Percentiles rank a stretch among this genome's conserved stretches.
Evolutionary conservation across 176 grass and related monocot genomes (phyloP).

Genomic region (Lolium multiflorum): DNA sequence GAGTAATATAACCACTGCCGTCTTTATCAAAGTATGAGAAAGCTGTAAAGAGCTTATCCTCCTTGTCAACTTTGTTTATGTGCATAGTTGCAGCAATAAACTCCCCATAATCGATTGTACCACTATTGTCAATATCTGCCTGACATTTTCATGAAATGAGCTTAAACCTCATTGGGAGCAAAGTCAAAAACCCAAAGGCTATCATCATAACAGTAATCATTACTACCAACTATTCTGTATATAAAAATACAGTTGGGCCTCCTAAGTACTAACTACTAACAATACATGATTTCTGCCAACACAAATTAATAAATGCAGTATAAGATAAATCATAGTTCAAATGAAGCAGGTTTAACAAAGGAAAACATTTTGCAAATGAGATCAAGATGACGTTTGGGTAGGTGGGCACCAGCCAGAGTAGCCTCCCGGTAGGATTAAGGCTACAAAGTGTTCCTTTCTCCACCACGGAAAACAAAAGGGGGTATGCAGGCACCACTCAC

Average conservation of each 20-base stretch:
- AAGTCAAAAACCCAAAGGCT: constrained; percentile 28
- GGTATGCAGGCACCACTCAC: not conserved
- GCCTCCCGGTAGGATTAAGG: not conserved
- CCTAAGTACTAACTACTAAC: not conserved
- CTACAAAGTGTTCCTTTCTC: too few species aligned
- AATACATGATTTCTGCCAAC: not conserved
- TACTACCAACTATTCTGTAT: constrained; percentile 18
- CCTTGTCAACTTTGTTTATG: constrained; percentile 85
- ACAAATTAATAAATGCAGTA: not conserved
- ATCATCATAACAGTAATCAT: constrained; percentile 20
- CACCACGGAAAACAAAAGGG: not conserved
- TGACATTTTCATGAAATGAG: constrained; percentile 47
- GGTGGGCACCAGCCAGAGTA: not conserved
- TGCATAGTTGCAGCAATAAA: constrained; percentile 85
- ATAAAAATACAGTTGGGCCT: not conserved
- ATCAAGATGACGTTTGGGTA: not conserved
- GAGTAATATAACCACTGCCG: constrained; percentile 78
- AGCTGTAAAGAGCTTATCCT: constrained; percentile 73
- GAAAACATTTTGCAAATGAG: constrained; percentile 15
- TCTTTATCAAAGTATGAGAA: constrained; percentile 86
- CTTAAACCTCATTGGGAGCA: not conserved
- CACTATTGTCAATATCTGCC: constrained; percentile 83
- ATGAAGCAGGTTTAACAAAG: not conserved
- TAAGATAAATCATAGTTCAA: constrained; percentile 3
- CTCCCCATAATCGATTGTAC: constrained; percentile 81